Percentiles rank a stretch among this genome's conserved stretches.
Conservation (phyloP, 1,284 basidiomycete species). For the Trichosporon sp. region DNA sequence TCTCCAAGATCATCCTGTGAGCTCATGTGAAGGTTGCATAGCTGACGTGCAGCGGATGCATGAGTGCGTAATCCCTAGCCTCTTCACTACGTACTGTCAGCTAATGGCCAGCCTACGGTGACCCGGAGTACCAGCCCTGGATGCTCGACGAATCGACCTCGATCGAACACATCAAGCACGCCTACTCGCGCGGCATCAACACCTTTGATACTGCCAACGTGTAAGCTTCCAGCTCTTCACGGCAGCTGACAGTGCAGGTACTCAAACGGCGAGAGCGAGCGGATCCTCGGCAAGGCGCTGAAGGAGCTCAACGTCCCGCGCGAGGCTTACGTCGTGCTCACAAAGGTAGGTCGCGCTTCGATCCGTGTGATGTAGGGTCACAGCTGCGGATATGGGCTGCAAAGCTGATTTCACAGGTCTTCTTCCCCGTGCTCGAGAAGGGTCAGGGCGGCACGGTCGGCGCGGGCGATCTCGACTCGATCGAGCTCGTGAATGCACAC, state of each 20-base stretch:
- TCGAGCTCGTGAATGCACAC: constrained; percentile 57
- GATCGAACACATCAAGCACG: constrained; percentile 53
- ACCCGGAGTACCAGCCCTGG: constrained; percentile 43
- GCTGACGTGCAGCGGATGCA: constrained; percentile 40
- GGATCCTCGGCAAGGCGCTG: constrained; percentile 77
- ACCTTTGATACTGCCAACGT: constrained; percentile 51
- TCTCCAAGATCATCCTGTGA: constrained; percentile 49
- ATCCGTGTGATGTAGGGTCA: no score
- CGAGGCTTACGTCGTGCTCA: constrained; percentile 75
- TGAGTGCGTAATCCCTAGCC: constrained; percentile 34
- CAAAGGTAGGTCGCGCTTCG: constrained; percentile 61
- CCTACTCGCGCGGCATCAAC: constrained; percentile 51
- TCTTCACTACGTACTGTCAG: neutral
- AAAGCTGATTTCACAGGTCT: constrained; percentile 24
- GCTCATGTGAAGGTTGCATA: constrained; percentile 16
- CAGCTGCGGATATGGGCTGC: no score
- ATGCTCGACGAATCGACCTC: constrained; percentile 47
- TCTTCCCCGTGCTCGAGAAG: constrained; percentile 31
- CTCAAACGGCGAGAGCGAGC: constrained; percentile 63
- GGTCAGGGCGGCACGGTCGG: constrained; percentile 20
- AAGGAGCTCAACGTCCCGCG: constrained; percentile 70
- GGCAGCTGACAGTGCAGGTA: constrained; percentile 46
- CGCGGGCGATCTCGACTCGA: constrained; percentile 13
- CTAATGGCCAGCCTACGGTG: constrained; percentile 40
- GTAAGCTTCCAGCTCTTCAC: constrained; percentile 24